These are phyloP conservation scores for Arthrobotrys entomopaga DNA, from an alignment of 2,329 filamentous ascomycete species.

Conservation along the genomic window DNA sequence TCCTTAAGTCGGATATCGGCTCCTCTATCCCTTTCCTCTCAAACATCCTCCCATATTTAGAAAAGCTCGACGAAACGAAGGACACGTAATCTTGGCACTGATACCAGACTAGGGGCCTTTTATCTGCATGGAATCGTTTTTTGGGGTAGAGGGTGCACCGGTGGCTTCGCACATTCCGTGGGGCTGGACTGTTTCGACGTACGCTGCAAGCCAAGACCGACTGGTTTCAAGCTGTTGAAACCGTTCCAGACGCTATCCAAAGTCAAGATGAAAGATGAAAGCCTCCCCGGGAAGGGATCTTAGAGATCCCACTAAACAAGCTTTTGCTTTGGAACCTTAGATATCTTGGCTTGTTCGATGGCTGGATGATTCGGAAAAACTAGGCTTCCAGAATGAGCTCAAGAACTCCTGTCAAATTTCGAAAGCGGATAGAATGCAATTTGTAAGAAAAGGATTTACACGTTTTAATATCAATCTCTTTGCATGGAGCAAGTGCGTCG, in stretches of 20 bases:
- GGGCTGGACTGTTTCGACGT: not conserved
- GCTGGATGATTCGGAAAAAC: conserved; percentile 10
- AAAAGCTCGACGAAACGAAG: conserved; percentile 35
- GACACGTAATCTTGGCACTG: conserved; percentile 46
- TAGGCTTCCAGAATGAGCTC: conserved; percentile 20
- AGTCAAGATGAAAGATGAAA: not conserved
- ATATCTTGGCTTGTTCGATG: conserved; percentile 11
- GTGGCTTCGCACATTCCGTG: conserved; percentile 22
- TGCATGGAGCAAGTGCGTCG: conserved; percentile 4
- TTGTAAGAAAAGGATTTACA: conserved; percentile 3
- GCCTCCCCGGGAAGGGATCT: conserved; percentile 3
- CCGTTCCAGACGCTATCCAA: not conserved
- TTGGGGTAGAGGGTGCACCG: not conserved
- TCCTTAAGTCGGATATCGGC: conserved; percentile 26
- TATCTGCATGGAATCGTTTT: conserved; percentile 7
- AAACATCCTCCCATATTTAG: conserved; percentile 41
- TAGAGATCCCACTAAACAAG: conserved; percentile 21
- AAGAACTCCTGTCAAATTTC: conserved; percentile 4
- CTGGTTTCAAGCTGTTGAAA: conserved; percentile 14
- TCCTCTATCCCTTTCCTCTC: conserved; percentile 22
- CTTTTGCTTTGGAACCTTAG: conserved; percentile 24
- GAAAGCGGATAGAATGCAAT: not conserved
- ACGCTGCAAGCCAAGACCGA: conserved; percentile 24
- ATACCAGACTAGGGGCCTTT: not conserved
- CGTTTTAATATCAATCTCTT: conserved; percentile 3